Evolutionary conservation across 1,284 basidiomycete species (phyloP), one percentile per base, ranked within the genome.

Genomic region (Trichosporon sp.): DNA sequence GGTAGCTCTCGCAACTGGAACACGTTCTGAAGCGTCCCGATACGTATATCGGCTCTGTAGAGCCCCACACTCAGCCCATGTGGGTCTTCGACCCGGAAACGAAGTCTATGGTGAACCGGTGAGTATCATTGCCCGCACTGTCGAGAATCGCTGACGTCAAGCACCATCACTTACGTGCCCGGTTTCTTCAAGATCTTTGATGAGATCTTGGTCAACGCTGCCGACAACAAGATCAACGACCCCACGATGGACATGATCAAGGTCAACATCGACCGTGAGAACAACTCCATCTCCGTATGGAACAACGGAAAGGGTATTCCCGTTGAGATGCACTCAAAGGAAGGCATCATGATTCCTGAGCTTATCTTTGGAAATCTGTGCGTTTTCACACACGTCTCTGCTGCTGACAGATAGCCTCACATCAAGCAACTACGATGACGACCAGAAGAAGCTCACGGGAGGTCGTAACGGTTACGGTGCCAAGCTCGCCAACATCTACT

Each of bases 121-220:
- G 40, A 63, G 80, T 70, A 11, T n/a, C 21, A 44, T 27, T 9
- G n/a, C 19, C 33, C n/a, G n/a, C n/a, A n/a, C n/a, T n/a, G n/a
- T n/a, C n/a, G n/a, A n/a, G 11, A 9, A 27, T 9, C 9, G n/a
- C 59, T 54, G 4, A 27, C 60, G 9, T n/a, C 0, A 44, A 83
- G 85, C 56, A 88, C 94, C 58, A 91, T 94, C 70, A 91, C 87
- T 69, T 99, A 90, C 76, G 95, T 98, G 2, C 96, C 96, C 0
- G 96, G 95, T 69, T 96, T 99, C 81, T 96, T 96, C 86, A 99
- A 99, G 85, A 99, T 99, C 76, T 90, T 99, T 54, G 96, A 99
- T 75, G 96, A 99, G 82, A 99, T 99, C 74, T 85, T 99, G 6
- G 96, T 99, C 73, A 99, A 99, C 78, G 96, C 96, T 19, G 96